Base-by-base conservation (phyloP, 1,139 yeast species). In the Lodderomyces jiufengensis region DNA sequence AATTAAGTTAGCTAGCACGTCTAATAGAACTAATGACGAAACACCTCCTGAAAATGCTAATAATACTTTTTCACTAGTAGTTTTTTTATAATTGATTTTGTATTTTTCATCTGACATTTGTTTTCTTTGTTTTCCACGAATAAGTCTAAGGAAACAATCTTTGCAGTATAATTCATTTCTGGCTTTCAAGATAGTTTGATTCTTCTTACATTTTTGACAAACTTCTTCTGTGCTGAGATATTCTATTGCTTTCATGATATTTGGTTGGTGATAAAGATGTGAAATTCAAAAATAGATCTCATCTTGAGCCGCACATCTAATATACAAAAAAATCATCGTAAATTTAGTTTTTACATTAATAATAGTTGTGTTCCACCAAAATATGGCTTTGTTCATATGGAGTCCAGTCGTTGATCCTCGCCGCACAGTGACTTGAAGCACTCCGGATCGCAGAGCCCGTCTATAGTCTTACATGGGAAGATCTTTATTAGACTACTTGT, bases 81-180 rank as follows among this genome's bases (percentile, higher is more conserved):
- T 51, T 5, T 48, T 48, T 3, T 71, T 71, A 44, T 76, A 85
- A 49, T 78, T 75, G 21, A 83, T 88, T 51, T 84, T 84, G 59
- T 74, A 86, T 38, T 69, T 74, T 20, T 84, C 90, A 45, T 71
- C 73, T 27, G 63, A 66, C 86, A 90, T 79, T 51, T 73, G 83
- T 52, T 82, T 84, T 43, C 95, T 69, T 57, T 85, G 90, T 54
- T 87, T 88, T 20, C 87, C 81, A 42, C 84, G 70, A 25, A 88
- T 68, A 49, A 86, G 88, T 42, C 80, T 66, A 21, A 74, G 54
- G 48, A 86, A 88, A 55, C 97, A 90, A n/a, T 52, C 51, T 30
- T 66, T 55, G 57, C 95, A 86, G 44, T 84, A 83, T 8, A 63
- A 55, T 52, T 87, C 95, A 46, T 82, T 83, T 45, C 96, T 63